Base-by-base conservation (phyloP, 2,329 filamentous ascomycete genomes). In the Talaromyces sp. region DNA sequence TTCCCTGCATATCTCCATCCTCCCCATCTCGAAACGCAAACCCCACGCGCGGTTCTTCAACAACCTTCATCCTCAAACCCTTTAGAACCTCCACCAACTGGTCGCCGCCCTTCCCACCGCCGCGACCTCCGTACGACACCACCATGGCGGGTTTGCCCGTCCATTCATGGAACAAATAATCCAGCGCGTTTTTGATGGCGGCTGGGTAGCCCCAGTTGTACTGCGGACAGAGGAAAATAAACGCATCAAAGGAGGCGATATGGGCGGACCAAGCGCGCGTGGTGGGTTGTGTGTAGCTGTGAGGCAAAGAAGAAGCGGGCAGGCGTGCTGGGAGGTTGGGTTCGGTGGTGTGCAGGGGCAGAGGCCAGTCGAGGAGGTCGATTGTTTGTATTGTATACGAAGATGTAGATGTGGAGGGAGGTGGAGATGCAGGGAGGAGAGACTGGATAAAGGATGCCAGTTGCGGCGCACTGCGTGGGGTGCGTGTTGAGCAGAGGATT, bases 151-250 rank as follows among this genome's bases (percentile, higher is more conserved):
- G 79, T 69, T 84, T 84, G 14, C 77, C 79, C n/a, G 70, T 76
- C 80, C 81, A 84, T 66, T 84, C 82, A 66, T 84, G 73, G 65
- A 77, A 78, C 1, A 86, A 74, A 65, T 83, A 85, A 68, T 86
- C 84, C 64, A 86, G 77, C 8, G 83, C 82, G 67, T 85, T 86
- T 73, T 86, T 86, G 58, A 81, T 73, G 2, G 71, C 75, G 2
- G 77, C 82, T 0, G 82, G 71, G 7, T 83, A 68, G 24, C 80
- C 77, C 63, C 70, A 78, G 71, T 86, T 85, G 66, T 85, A 85
- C n/a, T 71, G 70, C 1, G 72, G 71, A 10, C 65, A 65, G 3
- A 75, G 57, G 57, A 77, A 74, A 43, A 76, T 68, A 58, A 71
- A 76, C 5, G 62, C 73, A 13, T 66, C 58, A 29, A 58, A 56